Evolutionary conservation across 2,329 filamentous ascomycete species (phyloP).

Genomic region (Colletotrichum lindemuthianum): DNA sequence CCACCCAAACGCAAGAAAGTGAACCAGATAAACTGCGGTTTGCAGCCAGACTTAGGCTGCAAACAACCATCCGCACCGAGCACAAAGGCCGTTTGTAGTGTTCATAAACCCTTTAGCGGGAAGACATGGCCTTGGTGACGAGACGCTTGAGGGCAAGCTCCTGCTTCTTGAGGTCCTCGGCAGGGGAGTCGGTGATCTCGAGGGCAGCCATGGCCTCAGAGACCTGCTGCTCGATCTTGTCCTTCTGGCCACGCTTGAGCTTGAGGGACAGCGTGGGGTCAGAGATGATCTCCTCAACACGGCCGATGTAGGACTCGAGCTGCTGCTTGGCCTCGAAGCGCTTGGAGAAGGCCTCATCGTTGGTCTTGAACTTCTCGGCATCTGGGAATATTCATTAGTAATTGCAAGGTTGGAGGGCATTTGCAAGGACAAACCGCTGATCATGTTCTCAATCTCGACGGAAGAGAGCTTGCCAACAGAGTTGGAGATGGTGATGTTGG

Average conservation of each 20-base stretch:
- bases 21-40: constrained; percentile 39
- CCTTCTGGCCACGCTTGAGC: constrained; percentile 99
- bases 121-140: constrained; percentile 98
- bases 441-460: constrained; percentile 97
- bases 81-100: constrained; percentile 16
- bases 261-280: constrained; percentile 96
- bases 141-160: constrained; percentile 97
- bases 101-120: constrained; percentile 69
- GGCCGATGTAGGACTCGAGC: constrained; percentile 98
- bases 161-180: constrained; percentile 99
- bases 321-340: constrained; percentile 99
- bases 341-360: constrained; percentile 99
- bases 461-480: constrained; percentile 98
- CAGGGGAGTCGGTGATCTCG: constrained; percentile 89
- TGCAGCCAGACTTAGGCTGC: constrained; percentile 39
- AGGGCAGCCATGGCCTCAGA: constrained; percentile 98
- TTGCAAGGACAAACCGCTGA: constrained; percentile 69
- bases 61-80: constrained; percentile 21
- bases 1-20: constrained; percentile 37
- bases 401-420: constrained; percentile 39
- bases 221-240: constrained; percentile 98
- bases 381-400: constrained; percentile 57
- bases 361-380: constrained; percentile 98
- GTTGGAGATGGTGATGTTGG: constrained; percentile 99
- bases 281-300: constrained; percentile 98